Evolutionary conservation across 257 asterid species (phyloP).

Genomic region (Solanum corneliomulleri): DNA sequence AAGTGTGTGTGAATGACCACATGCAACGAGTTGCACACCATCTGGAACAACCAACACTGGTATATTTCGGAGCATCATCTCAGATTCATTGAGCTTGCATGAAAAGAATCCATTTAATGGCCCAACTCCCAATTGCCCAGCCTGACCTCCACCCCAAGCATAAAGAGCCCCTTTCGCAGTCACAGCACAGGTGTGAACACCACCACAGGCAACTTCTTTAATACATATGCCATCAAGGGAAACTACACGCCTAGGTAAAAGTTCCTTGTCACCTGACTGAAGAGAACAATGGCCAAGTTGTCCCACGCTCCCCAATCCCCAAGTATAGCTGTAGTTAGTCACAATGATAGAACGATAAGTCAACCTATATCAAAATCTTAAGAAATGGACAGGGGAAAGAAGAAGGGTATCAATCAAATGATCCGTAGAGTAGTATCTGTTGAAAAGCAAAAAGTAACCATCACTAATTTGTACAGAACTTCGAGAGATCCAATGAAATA

Average conservation of each 20-base stretch:
- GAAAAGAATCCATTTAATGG: conserved; percentile 63
- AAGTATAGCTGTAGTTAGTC: conserved; percentile 57
- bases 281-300: conserved; percentile 96
- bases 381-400: background rate
- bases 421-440: background rate
- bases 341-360: background rate
- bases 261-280: conserved; percentile 73
- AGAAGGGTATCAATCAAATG: background rate
- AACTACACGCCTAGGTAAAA: conserved; percentile 78
- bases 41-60: conserved; percentile 69
- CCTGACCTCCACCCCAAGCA: conserved; percentile 95
- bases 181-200: conserved; percentile 87
- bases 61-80: conserved; percentile 67
- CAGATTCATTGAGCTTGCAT: conserved; percentile 44
- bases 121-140: conserved; percentile 93
- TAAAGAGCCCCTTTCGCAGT: conserved; percentile 78
- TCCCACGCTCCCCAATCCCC: conserved; percentile 98
- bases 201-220: conserved; percentile 77
- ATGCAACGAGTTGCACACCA: conserved; percentile 65
- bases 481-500: background rate
- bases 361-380: background rate
- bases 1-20: conserved; percentile 95
- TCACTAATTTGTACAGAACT: background rate
- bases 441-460: background rate
- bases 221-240: conserved; percentile 53